phyloP scores from a whole-genome alignment of 306 rosid genomes.

The Cucurbita argyrosperma region DNA sequence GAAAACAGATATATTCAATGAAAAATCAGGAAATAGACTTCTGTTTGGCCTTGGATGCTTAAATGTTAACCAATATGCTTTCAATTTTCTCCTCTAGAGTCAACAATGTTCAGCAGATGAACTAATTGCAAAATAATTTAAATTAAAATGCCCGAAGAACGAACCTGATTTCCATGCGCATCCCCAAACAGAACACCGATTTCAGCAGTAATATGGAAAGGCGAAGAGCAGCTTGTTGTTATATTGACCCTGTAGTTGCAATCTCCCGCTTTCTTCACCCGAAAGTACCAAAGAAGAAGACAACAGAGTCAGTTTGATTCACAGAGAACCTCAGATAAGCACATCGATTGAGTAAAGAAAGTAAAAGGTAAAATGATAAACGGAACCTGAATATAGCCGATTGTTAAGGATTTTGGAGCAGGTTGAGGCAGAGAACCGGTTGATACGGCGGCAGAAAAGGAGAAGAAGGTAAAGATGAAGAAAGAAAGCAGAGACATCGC shows the following conservation, averaged over 20 bases:
- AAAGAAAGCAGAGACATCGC: conserved; percentile 15
- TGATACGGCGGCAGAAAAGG: conserved; percentile 16
- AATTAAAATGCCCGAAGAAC: neutral
- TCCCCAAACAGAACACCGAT: conserved; percentile 6
- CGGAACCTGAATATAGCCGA: conserved; percentile 16
- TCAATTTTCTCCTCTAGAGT: neutral
- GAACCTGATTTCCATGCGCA: conserved; percentile 9
- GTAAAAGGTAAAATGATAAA: neutral
- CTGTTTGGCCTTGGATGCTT: too few relatives aligned
- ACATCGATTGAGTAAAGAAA: neutral
- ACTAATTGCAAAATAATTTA: neutral
- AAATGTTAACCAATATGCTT: too few relatives aligned
- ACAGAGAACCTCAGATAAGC: neutral
- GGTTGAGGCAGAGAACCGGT: conserved; percentile 27
- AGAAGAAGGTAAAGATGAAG: conserved; percentile 12
- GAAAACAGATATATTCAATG: neutral
- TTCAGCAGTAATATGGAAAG: neutral
- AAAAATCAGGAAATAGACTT: neutral
- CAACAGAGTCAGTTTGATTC: neutral
- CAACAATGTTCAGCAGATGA: neutral
- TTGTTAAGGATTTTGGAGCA: conserved; percentile 15
- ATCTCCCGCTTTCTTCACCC: neutral
- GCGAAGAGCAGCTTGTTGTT: conserved; percentile 7
- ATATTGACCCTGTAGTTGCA: conserved; percentile 1
- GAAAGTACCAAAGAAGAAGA: neutral